phyloP scores from a whole-genome alignment of 2,329 filamentous ascomycete species.

The Colletotrichum salicis region DNA sequence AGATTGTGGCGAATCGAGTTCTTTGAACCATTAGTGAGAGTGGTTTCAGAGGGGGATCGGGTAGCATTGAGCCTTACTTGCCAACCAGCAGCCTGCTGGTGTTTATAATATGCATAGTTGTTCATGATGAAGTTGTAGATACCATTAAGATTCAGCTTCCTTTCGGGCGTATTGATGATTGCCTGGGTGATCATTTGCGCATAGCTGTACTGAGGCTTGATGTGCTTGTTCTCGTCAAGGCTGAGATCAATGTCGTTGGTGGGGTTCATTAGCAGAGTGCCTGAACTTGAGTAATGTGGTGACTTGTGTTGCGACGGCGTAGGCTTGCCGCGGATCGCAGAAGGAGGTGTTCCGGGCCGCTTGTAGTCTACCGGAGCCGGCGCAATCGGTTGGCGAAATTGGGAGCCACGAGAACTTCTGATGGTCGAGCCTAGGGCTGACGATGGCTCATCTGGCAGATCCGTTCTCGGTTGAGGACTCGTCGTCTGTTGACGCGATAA shows the following conservation, averaged over 20 bases:
- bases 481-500: slow-evolving; percentile 46
- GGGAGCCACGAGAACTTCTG: slow-evolving; percentile 37
- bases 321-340: slow-evolving; percentile 49
- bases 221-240: slow-evolving; percentile 83
- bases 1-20: slow-evolving; percentile 98
- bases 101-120: slow-evolving; percentile 92
- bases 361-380: slow-evolving; percentile 70
- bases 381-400: slow-evolving; percentile 59
- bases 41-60: background rate
- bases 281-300: slow-evolving; percentile 49
- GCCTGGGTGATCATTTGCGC: slow-evolving; percentile 97
- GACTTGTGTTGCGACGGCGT: slow-evolving; percentile 49
- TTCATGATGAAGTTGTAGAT: slow-evolving; percentile 95
- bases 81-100: slow-evolving; percentile 83
- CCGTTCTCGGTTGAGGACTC: slow-evolving; percentile 32
- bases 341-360: slow-evolving; percentile 70
- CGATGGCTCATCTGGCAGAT: slow-evolving; percentile 33
- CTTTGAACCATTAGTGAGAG: slow-evolving; percentile 53
- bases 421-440: slow-evolving; percentile 29
- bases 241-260: slow-evolving; percentile 78
- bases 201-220: slow-evolving; percentile 97
- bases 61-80: slow-evolving; percentile 69
- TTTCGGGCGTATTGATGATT: slow-evolving; percentile 85
- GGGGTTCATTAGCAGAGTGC: slow-evolving; percentile 58
- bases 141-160: slow-evolving; percentile 88